Evolutionary conservation across 2,329 filamentous ascomycete species (phyloP), one percentile per base, ranked within the genome.

Genomic region (Microcyclospora tardicrescens): DNA sequence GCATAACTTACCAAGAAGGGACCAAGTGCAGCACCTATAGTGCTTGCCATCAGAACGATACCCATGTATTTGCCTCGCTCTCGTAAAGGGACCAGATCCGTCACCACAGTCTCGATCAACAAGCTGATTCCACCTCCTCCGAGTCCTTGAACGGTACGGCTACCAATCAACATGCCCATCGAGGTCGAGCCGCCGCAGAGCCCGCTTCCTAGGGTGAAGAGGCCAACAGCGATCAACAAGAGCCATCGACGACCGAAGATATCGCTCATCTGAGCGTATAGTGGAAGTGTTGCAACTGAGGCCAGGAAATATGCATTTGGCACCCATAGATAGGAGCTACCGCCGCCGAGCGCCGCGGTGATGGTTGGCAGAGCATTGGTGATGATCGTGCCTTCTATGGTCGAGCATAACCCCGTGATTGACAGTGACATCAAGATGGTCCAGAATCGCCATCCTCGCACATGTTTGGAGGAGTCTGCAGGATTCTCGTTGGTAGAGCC

Each of bases 141-240:
- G 2, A 68, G 44, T 0, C 75, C 74, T 41, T 78, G 72, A 1
- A 78, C 54, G 0, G 62, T 62, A 0, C 73, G 62, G 12, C 69
- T 71, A 43, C 61, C 64, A 11, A 80, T 71, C 2, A 80, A 57
- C 50, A 67, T 65, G 0, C 45, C 49, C 1, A 57, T 59, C 6
- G 46, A 64, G 0, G 49, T 59, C 0, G 73, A 67, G 0, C 63
- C 64, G 0, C 71, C 73, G 32, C 60, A 64, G 2, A 79, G 58
- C 0, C 64, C 10, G 9, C 10, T 16, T 8, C 39, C 39, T 9
- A 42, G 8, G 6, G 40, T 16, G 14, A 45, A 35, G 11, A 44
- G n/a, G 1, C 27, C 16, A 24, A 43, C 24, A 5, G 42, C 41
- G 10, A 37, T 29, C 24, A 46, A 19, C 13, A 52, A 37, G 47